Conservation (phyloP, 2,329 filamentous ascomycete species). For the Ascochyta viciae-villosae region DNA sequence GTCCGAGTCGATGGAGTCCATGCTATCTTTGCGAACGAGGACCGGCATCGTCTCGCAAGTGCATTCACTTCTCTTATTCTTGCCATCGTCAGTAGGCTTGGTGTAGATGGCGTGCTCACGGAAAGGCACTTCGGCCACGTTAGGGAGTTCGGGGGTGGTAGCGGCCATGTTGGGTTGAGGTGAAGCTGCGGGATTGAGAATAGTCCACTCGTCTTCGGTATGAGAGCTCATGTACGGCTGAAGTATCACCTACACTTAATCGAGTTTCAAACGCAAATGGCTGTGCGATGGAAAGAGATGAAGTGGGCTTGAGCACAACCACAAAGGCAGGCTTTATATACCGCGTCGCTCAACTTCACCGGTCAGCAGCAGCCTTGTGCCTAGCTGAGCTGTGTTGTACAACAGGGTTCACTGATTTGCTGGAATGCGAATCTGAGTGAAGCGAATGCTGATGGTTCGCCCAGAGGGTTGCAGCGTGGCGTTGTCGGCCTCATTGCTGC, state of each 20-base stretch:
- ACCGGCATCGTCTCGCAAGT: constrained; percentile 9
- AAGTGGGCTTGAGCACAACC: neutral
- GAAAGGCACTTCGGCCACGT: neutral
- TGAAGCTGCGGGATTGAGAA: constrained; percentile 16
- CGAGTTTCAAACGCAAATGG: neutral
- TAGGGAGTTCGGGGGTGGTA: constrained; percentile 20
- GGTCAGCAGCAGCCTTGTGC: constrained; percentile 5
- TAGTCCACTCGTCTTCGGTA: constrained; percentile 29
- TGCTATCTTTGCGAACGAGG: constrained; percentile 19
- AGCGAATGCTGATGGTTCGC: constrained; percentile 11
- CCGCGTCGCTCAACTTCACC: neutral
- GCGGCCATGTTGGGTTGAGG: constrained; percentile 14
- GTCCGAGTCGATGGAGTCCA: constrained; percentile 16
- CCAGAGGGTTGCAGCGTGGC: constrained; percentile 3
- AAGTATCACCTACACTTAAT: neutral
- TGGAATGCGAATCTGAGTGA: neutral
- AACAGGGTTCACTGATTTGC: neutral
- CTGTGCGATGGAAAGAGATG: neutral
- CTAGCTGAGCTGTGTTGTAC: neutral
- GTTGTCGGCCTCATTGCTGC: constrained; percentile 12
- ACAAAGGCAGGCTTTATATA: constrained; percentile 2
- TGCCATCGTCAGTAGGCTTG: constrained; percentile 1
- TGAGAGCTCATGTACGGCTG: constrained; percentile 27
- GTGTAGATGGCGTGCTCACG: neutral
- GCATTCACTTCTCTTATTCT: constrained; percentile 2